Evolutionary conservation across 768 basidiomycete species (phyloP), one percentile per base, ranked within the genome.

Genomic region (Kwoniella europaea): DNA sequence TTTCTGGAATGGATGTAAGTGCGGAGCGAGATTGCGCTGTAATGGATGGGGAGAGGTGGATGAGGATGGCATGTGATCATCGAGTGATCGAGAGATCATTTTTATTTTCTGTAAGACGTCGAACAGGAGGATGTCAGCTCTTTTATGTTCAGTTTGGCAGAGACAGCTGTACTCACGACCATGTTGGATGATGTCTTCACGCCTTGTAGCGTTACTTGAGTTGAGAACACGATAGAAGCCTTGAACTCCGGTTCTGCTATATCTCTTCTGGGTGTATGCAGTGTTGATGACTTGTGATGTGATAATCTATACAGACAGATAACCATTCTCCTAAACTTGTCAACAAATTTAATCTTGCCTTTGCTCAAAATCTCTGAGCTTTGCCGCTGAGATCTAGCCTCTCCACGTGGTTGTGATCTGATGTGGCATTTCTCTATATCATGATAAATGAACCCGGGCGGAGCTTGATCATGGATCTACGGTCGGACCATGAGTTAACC

Each of bases 1-100:
- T 22, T 91, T 90, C 0, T 94, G 88, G 82, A 99, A 98, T 2
- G 97, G 97, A 79, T 99, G 97, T 84, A 93, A 90, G n/a, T 93
- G 86, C 0, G 96, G 94, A 81, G 98, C 90, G 55, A 98, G 88
- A 84, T 99, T 99, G 63, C 97, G 88, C 9, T 92, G 92, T 3
- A 90, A 89, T 0, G 95, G 96, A 63, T 83, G 82, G 20, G 79
- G 82, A 16, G 79, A 75, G 13, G 78, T 69, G 16, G 82, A 82
- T 63, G 81, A 82, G 3, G 81, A 80, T 2, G 82, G 81, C 18
- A 83, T 73, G 54, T 83, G 82, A 68, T 82, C 81, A 69, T 83
- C 82, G 9, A 83, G 68, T 52, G 82, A 83, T 74, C 82, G 71
- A 27, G 68, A 74, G 57, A 83, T 83, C 67, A 83, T 78, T 61